Evolutionary conservation across 2,329 filamentous ascomycete genomes (phyloP).

Genomic region (Ambrosiella xylebori): DNA sequence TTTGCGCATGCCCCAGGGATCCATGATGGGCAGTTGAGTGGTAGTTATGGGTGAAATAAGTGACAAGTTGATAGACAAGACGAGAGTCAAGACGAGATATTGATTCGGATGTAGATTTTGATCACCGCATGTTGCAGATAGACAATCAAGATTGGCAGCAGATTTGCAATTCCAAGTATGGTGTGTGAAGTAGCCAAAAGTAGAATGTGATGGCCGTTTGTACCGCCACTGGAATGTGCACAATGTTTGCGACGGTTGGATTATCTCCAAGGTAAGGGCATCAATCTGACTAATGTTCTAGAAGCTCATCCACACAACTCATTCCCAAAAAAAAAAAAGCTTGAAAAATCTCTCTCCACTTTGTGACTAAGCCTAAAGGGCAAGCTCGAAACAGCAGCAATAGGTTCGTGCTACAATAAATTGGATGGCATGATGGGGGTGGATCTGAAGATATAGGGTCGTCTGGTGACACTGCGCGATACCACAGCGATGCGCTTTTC

Average conservation of each 20-base stretch:
- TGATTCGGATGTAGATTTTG: background rate
- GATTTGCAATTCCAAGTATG: background rate
- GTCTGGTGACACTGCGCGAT: background rate
- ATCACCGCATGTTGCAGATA: too few species aligned
- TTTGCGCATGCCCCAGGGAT: constrained; percentile 9
- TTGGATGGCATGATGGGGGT: too few species aligned
- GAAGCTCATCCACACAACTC: too few species aligned
- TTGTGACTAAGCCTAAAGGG: too few species aligned
- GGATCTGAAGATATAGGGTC: too few species aligned
- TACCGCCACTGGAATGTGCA: background rate
- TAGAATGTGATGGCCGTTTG: background rate
- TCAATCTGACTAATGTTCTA: too few species aligned
- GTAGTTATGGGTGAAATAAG: background rate
- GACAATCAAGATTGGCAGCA: background rate
- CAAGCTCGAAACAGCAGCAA: too few species aligned
- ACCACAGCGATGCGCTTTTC: background rate
- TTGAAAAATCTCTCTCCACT: too few species aligned
- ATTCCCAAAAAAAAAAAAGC: too few species aligned
- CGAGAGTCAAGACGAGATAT: background rate
- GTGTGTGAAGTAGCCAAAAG: background rate
- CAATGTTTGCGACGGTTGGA: background rate
- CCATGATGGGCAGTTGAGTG: constrained; percentile 2
- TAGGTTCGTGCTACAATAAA: too few species aligned
- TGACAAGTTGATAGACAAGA: background rate
- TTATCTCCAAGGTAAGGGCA: background rate